Conservation (phyloP, 2,329 filamentous ascomycete species). For the Thelonectria blattea region DNA sequence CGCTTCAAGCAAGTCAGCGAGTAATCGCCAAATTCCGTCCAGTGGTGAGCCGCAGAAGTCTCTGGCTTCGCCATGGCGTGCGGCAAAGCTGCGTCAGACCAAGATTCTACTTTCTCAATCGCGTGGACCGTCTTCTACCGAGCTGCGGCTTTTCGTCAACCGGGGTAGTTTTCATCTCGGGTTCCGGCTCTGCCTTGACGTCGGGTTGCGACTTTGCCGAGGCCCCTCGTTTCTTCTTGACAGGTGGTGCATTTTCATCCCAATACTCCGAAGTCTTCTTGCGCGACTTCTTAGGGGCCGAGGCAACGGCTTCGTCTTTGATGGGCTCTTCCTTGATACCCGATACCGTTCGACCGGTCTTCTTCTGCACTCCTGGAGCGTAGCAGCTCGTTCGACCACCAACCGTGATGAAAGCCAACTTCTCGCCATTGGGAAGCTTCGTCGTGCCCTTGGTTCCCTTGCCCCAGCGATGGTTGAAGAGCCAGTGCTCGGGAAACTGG, state of each 20-base stretch:
- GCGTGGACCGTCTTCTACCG: slow-evolving; percentile 33
- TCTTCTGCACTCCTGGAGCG: slow-evolving; percentile 86
- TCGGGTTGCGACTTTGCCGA: slow-evolving; percentile 30
- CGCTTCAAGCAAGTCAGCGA: not conserved
- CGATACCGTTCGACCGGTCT: slow-evolving; percentile 56
- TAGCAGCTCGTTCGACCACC: slow-evolving; percentile 91
- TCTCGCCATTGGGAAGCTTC: slow-evolving; percentile 81
- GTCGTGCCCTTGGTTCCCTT: slow-evolving; percentile 80
- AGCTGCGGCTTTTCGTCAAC: slow-evolving; percentile 21
- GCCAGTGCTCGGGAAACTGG: slow-evolving; percentile 84
- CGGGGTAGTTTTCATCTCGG: slow-evolving; percentile 16
- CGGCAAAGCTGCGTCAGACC: not conserved
- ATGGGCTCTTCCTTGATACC: slow-evolving; percentile 52
- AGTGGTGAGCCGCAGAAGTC: not conserved
- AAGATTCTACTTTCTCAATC: slow-evolving; percentile 29
- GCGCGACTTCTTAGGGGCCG: slow-evolving; percentile 34
- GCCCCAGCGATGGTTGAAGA: slow-evolving; percentile 87
- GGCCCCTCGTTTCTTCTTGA: slow-evolving; percentile 37
- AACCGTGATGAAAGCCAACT: slow-evolving; percentile 85
- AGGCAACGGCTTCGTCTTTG: slow-evolving; percentile 36
- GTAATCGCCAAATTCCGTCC: not conserved
- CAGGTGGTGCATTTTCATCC: slow-evolving; percentile 33
- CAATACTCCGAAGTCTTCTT: slow-evolving; percentile 32
- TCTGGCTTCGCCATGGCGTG: not conserved
- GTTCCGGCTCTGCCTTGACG: slow-evolving; percentile 35